Evolutionary conservation across 2,329 filamentous ascomycete species (phyloP), one percentile per base, ranked within the genome.

Genomic region (Dryadomyces quercus-mongolicae): DNA sequence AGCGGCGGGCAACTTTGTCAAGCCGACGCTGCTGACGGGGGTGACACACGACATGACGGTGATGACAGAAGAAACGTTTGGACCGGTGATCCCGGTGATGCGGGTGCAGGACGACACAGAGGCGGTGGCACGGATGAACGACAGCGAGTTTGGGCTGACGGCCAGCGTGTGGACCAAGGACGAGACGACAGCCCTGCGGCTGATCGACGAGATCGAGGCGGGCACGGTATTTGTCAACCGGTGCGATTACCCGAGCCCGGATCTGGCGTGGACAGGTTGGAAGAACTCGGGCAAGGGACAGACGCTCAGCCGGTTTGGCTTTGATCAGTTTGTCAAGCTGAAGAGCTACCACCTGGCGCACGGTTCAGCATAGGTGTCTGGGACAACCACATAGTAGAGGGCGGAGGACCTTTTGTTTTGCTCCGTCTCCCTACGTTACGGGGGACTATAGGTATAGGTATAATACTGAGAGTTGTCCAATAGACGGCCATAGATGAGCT

Each of bases 101-200:
- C 88, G 87, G 68, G 91, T 96, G 58, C 81, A 81, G 64, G 74
- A 74, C 61, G 92, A 96, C 63, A 79, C 79, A 18, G 89, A 96
- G 69, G 92, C 92, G 2, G 72, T 96, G 58, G 72, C 75, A 60
- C 71, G 92, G 51, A 96, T 97, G 90, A 96, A 96, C 63, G 90
- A 95, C 67, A 93, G 88, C 70, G 84, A 95, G 60, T 95, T 95
- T 66, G 92, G 92, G 5, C 76, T 97, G 58, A 96, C 92, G 3
- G 92, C 91, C n/a, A 95, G 89, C 64, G 90, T 97, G 63, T 97
- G 92, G 92, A 95, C 90, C 55, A 94, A 93, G 68, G 89, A 97
- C 65, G 81, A 83, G 2, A 75, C 73, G 48, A 84, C 77, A 65
- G 92, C 85, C 16, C 82, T 90, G 62, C 78, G 86, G 66, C 75